Percentiles rank a stretch among this genome's conserved stretches.
These are phyloP conservation scores for Miamiensis avidus DNA, from an alignment of 169 alveolate species.

Conservation along the genomic window DNA sequence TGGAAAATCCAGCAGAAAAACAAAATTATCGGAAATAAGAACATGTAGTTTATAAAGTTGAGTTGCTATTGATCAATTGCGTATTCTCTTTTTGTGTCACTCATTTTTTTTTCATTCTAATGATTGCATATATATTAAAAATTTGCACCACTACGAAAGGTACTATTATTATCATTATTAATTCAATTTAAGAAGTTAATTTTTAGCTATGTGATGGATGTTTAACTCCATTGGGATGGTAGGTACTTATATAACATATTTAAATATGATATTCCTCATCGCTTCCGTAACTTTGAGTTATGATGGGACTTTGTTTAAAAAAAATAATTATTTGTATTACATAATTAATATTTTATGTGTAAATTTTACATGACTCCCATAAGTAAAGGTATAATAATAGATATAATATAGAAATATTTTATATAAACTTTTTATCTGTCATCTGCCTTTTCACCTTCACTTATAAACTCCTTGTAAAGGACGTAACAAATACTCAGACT, in stretches of 20 bases:
- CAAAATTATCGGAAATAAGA: not conserved
- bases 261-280: not conserved
- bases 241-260: not conserved
- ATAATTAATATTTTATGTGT: too few relatives aligned
- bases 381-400: not conserved
- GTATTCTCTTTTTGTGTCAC: not conserved
- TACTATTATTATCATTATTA: too few relatives aligned
- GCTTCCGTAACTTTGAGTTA: not conserved
- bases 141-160: not conserved
- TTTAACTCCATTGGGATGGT: not conserved
- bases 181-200: not conserved
- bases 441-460: not conserved
- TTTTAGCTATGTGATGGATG: not conserved
- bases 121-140: not conserved
- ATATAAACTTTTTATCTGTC: not conserved
- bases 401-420: too few relatives aligned
- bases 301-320: not conserved
- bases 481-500: not conserved
- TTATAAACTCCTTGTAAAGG: not conserved
- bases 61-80: not conserved
- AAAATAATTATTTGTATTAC: too few relatives aligned
- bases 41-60: not conserved
- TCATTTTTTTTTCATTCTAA: not conserved
- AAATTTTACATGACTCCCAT: not conserved
- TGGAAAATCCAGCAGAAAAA: not conserved